These are phyloP conservation scores for Flammula alnicola DNA, from an alignment of 1,284 basidiomycete species.

Conservation along the genomic window DNA sequence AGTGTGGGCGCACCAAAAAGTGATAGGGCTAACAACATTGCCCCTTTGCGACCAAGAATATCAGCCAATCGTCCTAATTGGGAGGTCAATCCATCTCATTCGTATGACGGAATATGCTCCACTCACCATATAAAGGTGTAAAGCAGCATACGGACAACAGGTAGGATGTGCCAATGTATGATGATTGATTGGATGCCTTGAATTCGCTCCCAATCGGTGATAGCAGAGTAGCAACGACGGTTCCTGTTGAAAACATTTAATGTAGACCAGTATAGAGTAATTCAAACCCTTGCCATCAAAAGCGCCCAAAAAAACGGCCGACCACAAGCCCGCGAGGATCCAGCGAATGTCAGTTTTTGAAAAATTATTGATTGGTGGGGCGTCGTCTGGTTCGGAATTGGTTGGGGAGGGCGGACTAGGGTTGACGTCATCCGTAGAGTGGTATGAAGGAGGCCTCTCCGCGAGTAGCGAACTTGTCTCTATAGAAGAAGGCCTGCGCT, in stretches of 20 bases:
- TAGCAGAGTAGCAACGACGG: constrained; percentile 78
- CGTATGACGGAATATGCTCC: constrained; percentile 20
- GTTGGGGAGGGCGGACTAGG: constrained; percentile 31
- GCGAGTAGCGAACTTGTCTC: constrained; percentile 50
- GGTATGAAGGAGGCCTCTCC: constrained; percentile 47
- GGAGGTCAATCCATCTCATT: constrained; percentile 24
- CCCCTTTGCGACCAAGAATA: constrained; percentile 85
- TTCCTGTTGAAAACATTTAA: constrained; percentile 48
- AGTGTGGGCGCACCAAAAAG: constrained; percentile 67
- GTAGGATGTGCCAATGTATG: constrained; percentile 89
- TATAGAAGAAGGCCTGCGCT: constrained; percentile 42
- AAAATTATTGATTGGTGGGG: constrained; percentile 46
- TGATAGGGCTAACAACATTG: constrained; percentile 79
- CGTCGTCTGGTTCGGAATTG: constrained; percentile 30
- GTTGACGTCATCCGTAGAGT: constrained; percentile 46
- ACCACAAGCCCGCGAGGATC: constrained; percentile 79
- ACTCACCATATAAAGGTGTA: constrained; percentile 84
- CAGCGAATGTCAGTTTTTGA: constrained; percentile 60
- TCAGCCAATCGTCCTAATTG: constrained; percentile 79
- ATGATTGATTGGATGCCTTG: constrained; percentile 77
- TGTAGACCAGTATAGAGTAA: constrained; percentile 8
- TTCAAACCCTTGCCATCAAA: constrained; percentile 65
- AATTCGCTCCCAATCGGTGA: constrained; percentile 82
- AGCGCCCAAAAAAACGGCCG: constrained; percentile 79
- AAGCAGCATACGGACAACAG: constrained; percentile 90